Base-by-base conservation (phyloP, 2,329 filamentous ascomycete genomes). In the Fusarium nygamai region DNA sequence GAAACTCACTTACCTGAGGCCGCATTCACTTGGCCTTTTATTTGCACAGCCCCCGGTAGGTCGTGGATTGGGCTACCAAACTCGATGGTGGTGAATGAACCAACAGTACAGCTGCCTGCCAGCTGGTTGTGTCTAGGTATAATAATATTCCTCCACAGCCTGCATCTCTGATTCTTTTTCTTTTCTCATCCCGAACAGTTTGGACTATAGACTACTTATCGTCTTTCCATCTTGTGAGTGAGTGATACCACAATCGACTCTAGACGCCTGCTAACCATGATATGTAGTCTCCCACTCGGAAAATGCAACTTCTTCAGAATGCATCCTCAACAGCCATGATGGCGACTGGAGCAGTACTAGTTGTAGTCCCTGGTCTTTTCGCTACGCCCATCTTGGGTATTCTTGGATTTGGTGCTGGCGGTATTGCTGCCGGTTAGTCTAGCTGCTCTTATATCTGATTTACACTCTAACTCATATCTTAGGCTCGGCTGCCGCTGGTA, bases 401-500 rank as follows among this genome's bases (percentile, higher is more conserved):
- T 8, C 34, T 36, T 36, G 34, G 16, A 17, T 36, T 36, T 36
- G 16, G 34, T 10, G 34, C 34, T 2, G 47, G 46, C 22, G 63
- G 63, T 4, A 31, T 65, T 8, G 33, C 38, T 8, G 62, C 58
- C 38, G 62, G 62, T 65, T 7, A 53, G 58, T 33, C 10, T 8
- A 24, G 41, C 16, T 44, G 41, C n/a, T 44, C n/a, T 44, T 11
- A 12, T 24, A 24, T 44, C 41, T 11, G 41, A 24, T 24, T 44
- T 12, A 44, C 5, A 44, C 41, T 24, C 41, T 20, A 27, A 47
- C 24, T 27, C 43, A 12, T 20, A 27, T 27, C 19, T 47, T 9
- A 47, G 80, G 75, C 3, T 78, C 80, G 6, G 2, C 68, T 17
- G 81, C 81, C 2, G 72, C 80, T 3, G 64, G 48, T 1, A 46